Percentiles rank a stretch among this genome's conserved stretches.
These are phyloP conservation scores for Arthrobotrys pseudoclavata DNA, from an alignment of 2,329 filamentous ascomycete species.

Conservation along the genomic window DNA sequence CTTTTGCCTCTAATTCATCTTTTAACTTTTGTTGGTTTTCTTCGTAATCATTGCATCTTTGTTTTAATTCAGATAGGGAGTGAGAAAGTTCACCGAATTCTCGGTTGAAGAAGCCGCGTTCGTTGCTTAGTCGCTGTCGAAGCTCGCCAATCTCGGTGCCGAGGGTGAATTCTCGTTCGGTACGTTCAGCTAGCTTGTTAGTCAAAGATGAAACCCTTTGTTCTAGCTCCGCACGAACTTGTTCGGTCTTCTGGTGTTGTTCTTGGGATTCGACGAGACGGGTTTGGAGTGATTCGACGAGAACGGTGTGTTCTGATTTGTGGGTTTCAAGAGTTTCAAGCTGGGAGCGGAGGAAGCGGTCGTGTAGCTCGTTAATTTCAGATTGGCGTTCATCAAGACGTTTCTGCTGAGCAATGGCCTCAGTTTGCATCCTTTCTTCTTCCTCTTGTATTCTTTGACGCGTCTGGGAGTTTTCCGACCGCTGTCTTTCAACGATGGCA, in stretches of 20 bases:
- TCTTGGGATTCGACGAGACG: slow-evolving; percentile 43
- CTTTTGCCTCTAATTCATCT: slow-evolving; percentile 36
- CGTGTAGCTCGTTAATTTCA: slow-evolving; percentile 47
- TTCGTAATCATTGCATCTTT: slow-evolving; percentile 34
- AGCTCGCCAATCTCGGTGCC: slow-evolving; percentile 51
- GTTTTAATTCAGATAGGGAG: slow-evolving; percentile 46
- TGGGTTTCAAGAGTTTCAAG: slow-evolving; percentile 47
- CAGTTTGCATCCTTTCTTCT: slow-evolving; percentile 13
- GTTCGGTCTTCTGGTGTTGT: slow-evolving; percentile 39
- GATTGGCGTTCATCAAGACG: slow-evolving; percentile 44
- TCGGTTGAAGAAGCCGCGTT: slow-evolving; percentile 47
- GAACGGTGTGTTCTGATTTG: slow-evolving; percentile 42
- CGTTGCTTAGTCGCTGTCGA: slow-evolving; percentile 45
- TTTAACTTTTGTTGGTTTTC: slow-evolving; percentile 32
- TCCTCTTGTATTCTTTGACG: slow-evolving; percentile 42
- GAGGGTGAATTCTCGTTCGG: slow-evolving; percentile 53
- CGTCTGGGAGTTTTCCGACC: slow-evolving; percentile 33
- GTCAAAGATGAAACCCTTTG: slow-evolving; percentile 41
- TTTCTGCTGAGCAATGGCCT: slow-evolving; percentile 6
- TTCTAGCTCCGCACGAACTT: slow-evolving; percentile 42
- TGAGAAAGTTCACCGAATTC: slow-evolving; percentile 48
- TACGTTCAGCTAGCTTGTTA: slow-evolving; percentile 54
- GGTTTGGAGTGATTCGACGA: slow-evolving; percentile 42
- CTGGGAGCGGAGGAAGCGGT: slow-evolving; percentile 52
- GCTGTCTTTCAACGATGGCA: slow-evolving; percentile 33